A percentile compares a stretch with the other conserved stretches of the same genome.
Conservation (phyloP, 371 early-diverging fungal species). For the Mucor velutinosus region DNA sequence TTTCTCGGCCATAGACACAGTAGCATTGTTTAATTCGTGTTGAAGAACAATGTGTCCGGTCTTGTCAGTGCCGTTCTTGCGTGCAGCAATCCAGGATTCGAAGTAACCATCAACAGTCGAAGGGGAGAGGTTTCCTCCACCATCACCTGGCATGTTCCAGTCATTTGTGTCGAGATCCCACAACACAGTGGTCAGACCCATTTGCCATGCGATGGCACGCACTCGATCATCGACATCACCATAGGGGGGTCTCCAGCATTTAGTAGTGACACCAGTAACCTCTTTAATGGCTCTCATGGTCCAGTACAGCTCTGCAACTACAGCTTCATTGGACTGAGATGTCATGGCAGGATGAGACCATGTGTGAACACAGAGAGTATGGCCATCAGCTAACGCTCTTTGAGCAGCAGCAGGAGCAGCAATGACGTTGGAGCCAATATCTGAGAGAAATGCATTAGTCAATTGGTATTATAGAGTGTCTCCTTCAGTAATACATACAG, state of each 20-base stretch:
- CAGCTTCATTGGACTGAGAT: constrained; percentile 50
- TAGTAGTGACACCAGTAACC: constrained; percentile 55
- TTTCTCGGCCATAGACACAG: constrained; percentile 43
- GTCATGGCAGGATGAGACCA: constrained; percentile 67
- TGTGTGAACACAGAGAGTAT: constrained; percentile 47
- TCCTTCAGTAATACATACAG: constrained; percentile 9
- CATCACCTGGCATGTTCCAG: constrained; percentile 42
- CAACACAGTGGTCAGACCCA: constrained; percentile 50
- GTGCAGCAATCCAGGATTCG: constrained; percentile 37
- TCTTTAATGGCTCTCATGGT: constrained; percentile 55
- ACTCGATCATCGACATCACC: constrained; percentile 61
- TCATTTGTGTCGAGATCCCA: constrained; percentile 46
- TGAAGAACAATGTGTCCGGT: constrained; percentile 52
- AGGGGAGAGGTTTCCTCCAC: constrained; percentile 40
- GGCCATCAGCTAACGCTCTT: constrained; percentile 34
- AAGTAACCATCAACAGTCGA: constrained; percentile 43
- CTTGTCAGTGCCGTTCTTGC: constrained; percentile 40
- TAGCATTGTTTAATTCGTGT: constrained; percentile 51
- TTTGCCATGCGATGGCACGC: constrained; percentile 54
- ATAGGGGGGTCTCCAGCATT: constrained; percentile 62
- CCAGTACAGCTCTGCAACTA: constrained; percentile 64
- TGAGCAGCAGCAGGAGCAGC: constrained; percentile 35
- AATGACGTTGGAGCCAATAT: constrained; percentile 37
- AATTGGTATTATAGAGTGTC: background rate
- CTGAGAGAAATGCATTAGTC: background rate